Conservation (phyloP, 2,329 filamentous ascomycete species). For the Neofusicoccum laricinum region DNA sequence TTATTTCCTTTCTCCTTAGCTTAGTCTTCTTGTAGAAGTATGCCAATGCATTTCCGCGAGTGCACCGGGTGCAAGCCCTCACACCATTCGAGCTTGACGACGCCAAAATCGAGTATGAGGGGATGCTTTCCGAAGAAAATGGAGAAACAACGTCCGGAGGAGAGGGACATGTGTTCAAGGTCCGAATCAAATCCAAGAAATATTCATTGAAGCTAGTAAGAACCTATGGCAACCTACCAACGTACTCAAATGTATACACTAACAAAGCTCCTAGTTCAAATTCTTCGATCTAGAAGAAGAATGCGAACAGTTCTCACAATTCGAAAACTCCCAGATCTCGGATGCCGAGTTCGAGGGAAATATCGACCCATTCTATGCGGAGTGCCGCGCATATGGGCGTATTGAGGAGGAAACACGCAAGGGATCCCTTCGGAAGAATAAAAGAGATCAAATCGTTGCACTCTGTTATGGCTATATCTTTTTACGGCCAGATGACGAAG, state of each 20-base stretch:
- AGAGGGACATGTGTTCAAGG: background rate
- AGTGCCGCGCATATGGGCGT: background rate
- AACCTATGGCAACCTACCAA: no score
- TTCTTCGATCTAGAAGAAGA: background rate
- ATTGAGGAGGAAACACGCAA: background rate
- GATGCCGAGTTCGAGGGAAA: background rate
- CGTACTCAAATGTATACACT: no score
- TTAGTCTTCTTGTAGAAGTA: no score
- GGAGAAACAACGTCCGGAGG: background rate
- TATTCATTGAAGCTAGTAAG: background rate
- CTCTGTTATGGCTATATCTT: background rate
- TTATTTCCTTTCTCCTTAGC: no score
- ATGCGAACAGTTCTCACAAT: background rate
- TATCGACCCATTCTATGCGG: background rate
- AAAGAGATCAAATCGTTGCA: background rate
- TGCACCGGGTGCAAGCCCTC: no score
- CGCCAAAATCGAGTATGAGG: no score
- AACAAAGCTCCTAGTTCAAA: background rate
- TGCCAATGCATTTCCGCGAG: no score
- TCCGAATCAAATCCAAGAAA: background rate
- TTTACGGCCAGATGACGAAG: background rate
- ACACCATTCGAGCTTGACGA: no score
- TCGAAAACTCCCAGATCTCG: background rate
- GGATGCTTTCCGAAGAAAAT: no score
- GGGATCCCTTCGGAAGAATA: background rate